Base-by-base conservation (phyloP, 129 eudicot species). In the Arctium lappa region DNA sequence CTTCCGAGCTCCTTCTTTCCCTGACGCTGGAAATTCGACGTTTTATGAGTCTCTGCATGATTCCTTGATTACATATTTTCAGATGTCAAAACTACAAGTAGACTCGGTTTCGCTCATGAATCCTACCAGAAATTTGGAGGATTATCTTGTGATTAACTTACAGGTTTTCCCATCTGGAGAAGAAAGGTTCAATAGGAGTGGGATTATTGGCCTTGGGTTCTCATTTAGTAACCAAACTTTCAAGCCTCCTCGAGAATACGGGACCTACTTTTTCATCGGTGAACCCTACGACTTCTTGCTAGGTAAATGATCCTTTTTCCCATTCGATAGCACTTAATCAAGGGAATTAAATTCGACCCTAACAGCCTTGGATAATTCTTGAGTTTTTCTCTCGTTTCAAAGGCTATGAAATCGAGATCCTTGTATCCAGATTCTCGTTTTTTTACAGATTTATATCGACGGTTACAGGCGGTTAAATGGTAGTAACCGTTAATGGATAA, bases 1-100 rank as follows among this genome's bases (percentile, higher is more conserved):
- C 63, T 94, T 94, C 84, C 86, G 93, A 74, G 89, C 97, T 75
- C 93, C 93, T 72, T 81, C 94, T 69, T 94, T 94, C 80, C 92
- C 95, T 48, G 81, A 85, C 88, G 80, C 86, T 50, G 88, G 78
- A 62, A 92, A 90, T 76, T 0, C 83, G 6, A 75, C 75, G 32
- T 11, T 74, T 44, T 94, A 73, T 34, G 76, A 29, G 1, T 60
- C 86, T 48, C 90, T 94, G 13, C 87, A 68, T 7, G 53, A 69
- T 53, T 29, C 68, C 3, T 16, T 94, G 85, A 86, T 84, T 77
- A 2, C 0, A 16, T 75, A 84, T 63, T 86, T 85, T 65, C 83
- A 33, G 81, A 30, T 18, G 6, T 82, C 75, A 80, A 79, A 82
- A 38, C 86, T 92, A 53, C 87, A 91, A 0, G 91, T 94, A 71